These are phyloP conservation scores for Patellifolia procumbens DNA, from an alignment of 179 eudicot genomes.

Conservation along the genomic window DNA sequence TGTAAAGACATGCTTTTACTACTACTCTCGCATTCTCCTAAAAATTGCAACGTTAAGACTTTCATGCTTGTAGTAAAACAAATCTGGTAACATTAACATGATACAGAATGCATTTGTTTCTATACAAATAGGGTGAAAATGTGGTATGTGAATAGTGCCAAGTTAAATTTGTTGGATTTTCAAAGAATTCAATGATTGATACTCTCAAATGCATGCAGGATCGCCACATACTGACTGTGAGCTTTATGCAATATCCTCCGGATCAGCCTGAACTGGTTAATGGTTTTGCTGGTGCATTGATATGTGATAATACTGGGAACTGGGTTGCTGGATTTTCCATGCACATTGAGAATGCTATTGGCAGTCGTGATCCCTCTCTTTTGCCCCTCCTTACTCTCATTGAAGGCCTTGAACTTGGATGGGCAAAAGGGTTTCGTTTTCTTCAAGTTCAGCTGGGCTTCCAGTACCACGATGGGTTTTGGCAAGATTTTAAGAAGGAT, in stretches of 20 bases:
- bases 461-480: slow-evolving; percentile 15
- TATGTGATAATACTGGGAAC: slow-evolving; percentile 10
- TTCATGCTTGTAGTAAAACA: too few species aligned
- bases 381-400: slow-evolving; percentile 8
- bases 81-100: too few species aligned
- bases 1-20: too few species aligned
- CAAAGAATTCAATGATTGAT: too few species aligned
- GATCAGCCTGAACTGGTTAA: too few species aligned
- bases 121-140: too few species aligned
- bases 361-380: background rate
- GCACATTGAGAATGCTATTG: background rate
- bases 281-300: slow-evolving; percentile 24
- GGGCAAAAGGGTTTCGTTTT: slow-evolving; percentile 24
- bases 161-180: too few species aligned
- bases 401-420: slow-evolving; percentile 22
- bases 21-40: background rate
- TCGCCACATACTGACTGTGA: slow-evolving; percentile 18
- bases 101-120: too few species aligned
- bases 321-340: slow-evolving; percentile 18
- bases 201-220: background rate
- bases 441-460: slow-evolving; percentile 20
- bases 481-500: slow-evolving; percentile 14
- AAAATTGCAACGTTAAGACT: too few species aligned
- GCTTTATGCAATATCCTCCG: slow-evolving; percentile 10
- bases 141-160: too few species aligned